Evolutionary conservation across 192 early-diverging fungal genomes (phyloP).

Genomic region (Diversispora epigaea): DNA sequence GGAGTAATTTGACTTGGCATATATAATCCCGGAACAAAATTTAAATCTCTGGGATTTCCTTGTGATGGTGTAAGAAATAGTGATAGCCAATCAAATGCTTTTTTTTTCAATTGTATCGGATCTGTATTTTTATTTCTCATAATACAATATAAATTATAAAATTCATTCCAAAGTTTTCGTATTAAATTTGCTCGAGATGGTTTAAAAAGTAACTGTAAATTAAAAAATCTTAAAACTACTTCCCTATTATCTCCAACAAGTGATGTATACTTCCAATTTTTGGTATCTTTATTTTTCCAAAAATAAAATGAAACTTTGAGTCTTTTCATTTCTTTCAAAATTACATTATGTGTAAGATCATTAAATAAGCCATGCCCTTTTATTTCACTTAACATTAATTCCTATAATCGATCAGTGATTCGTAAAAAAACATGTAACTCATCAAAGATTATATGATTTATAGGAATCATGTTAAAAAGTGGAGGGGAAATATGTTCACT

Average conservation of each 20-base stretch:
- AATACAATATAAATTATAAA: not conserved
- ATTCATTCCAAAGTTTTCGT: not conserved
- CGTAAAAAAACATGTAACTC: not conserved
- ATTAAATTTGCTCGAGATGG: not conserved
- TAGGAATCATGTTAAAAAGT: not conserved
- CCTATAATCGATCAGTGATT: not conserved
- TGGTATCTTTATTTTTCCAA: not conserved
- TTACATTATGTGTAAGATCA: not conserved
- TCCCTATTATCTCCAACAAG: no score
- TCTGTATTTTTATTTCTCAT: not conserved
- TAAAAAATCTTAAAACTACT: not conserved
- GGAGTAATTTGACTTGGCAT: not conserved
- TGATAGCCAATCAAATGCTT: not conserved
- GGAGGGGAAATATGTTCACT: not conserved
- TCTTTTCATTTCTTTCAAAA: not conserved
- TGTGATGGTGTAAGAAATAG: not conserved
- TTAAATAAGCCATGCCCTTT: not conserved
- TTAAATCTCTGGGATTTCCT: not conserved
- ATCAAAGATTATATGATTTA: conserved; percentile 7
- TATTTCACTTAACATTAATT: not conserved
- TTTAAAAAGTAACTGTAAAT: not conserved
- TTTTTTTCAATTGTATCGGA: not conserved
- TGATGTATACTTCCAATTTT: not conserved
- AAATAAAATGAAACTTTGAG: not conserved
- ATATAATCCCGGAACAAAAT: conserved; percentile 4